Conservation (phyloP, 805 yeast genomes). For the Dipodascopsis uninucleata region DNA sequence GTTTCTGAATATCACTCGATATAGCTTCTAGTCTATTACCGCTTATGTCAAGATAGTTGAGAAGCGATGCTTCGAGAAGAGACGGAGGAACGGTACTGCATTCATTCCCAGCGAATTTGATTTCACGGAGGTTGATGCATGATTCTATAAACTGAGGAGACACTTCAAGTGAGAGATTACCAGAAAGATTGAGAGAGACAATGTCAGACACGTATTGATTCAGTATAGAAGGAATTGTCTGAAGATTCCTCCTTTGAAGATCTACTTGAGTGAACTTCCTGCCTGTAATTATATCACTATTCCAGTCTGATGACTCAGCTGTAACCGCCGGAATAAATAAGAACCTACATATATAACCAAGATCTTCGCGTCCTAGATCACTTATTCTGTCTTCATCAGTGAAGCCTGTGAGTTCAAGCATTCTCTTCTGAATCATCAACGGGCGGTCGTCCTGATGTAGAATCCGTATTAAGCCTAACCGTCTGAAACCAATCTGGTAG, state of each 20-base stretch:
- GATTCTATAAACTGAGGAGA: constrained; percentile 83
- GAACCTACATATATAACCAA: constrained; percentile 77
- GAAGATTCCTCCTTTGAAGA: constrained; percentile 66
- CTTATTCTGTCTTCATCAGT: constrained; percentile 70
- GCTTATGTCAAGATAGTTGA: constrained; percentile 67
- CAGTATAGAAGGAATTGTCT: constrained; percentile 78
- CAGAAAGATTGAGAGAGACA: constrained; percentile 74
- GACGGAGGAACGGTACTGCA: constrained; percentile 71
- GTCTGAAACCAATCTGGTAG: constrained; percentile 64
- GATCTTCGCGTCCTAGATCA: constrained; percentile 77
- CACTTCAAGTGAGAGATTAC: constrained; percentile 78
- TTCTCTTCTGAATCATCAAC: constrained; percentile 66
- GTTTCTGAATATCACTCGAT: constrained; percentile 54
- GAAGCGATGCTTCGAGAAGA: constrained; percentile 62
- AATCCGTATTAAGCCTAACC: constrained; percentile 41
- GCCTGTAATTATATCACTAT: constrained; percentile 3
- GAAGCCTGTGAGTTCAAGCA: constrained; percentile 74
- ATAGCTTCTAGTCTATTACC: constrained; percentile 59
- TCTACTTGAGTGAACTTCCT: constrained; percentile 68
- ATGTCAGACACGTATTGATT: constrained; percentile 79
- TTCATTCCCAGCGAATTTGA: constrained; percentile 49
- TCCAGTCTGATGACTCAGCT: constrained; percentile 17
- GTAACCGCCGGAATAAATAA: constrained; percentile 42
- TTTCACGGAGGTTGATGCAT: constrained; percentile 51
- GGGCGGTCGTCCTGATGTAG: constrained; percentile 73